Conservation (phyloP, 2,329 filamentous ascomycete species). For the Ophiostoma angusticollis region DNA sequence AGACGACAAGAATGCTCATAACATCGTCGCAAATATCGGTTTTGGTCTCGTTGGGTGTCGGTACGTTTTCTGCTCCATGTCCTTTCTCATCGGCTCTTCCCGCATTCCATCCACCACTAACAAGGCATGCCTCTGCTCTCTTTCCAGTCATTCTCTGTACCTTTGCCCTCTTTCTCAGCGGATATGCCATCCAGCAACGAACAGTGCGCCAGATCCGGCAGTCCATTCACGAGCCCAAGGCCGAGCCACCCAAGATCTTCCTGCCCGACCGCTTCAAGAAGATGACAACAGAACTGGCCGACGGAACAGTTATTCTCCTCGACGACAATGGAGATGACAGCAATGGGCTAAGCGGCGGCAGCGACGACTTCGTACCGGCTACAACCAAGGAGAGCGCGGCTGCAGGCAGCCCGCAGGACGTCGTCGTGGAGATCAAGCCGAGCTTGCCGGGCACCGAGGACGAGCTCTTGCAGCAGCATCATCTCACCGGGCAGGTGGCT, state of each 20-base stretch:
- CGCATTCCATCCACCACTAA: not conserved
- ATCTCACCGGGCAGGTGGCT: no score
- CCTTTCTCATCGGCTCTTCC: not conserved
- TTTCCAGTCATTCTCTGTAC: slow-evolving; percentile 68
- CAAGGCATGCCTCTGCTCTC: no score
- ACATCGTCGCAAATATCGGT: slow-evolving; percentile 60
- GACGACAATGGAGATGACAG: slow-evolving; percentile 22
- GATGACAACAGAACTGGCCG: slow-evolving; percentile 31
- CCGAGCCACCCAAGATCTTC: slow-evolving; percentile 34
- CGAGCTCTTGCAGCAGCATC: slow-evolving; percentile 1
- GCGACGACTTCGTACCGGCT: slow-evolving; percentile 1
- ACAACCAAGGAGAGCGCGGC: slow-evolving; percentile 14
- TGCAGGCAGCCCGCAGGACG: slow-evolving; percentile 14
- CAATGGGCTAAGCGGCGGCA: not conserved
- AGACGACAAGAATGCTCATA: slow-evolving; percentile 37
- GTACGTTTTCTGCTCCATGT: slow-evolving; percentile 29
- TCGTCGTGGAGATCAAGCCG: slow-evolving; percentile 25
- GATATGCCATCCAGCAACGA: slow-evolving; percentile 77
- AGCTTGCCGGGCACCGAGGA: slow-evolving; percentile 17
- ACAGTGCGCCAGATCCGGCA: slow-evolving; percentile 65
- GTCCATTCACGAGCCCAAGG: slow-evolving; percentile 47
- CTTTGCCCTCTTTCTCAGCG: slow-evolving; percentile 69
- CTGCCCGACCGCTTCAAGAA: slow-evolving; percentile 38
- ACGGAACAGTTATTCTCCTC: slow-evolving; percentile 31
- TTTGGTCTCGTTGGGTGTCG: slow-evolving; percentile 47